A percentile compares a stretch with the other conserved stretches of the same genome.
Evolutionary conservation across 2,329 filamentous ascomycete species (phyloP).

Genomic region (Capronia epimyces): DNA sequence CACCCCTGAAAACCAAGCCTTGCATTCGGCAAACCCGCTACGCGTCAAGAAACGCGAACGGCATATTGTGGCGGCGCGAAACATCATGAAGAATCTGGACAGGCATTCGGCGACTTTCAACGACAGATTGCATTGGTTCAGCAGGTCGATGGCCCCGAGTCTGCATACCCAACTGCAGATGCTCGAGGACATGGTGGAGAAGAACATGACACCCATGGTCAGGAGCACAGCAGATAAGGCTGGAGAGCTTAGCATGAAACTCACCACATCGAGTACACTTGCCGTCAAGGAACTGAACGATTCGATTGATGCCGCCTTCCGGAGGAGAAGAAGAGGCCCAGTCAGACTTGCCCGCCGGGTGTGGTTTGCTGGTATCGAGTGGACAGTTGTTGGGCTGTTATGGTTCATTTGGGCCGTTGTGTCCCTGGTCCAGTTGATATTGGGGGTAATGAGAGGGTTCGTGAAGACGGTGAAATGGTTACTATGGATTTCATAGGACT

Average conservation of each 20-base stretch:
- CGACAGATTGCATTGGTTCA: conserved; percentile 39
- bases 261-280: conserved; percentile 70
- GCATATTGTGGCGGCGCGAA: conserved; percentile 49
- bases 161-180: conserved; percentile 42
- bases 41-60: conserved; percentile 46
- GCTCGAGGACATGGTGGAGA: conserved; percentile 44
- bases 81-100: conserved; percentile 44
- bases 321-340: conserved; percentile 63
- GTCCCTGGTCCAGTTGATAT: conserved; percentile 63
- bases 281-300: conserved; percentile 76
- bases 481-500: conserved; percentile 57
- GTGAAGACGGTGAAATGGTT: conserved; percentile 67
- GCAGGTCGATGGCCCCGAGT: conserved; percentile 40
- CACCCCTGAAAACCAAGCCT: conserved; percentile 32
- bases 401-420: conserved; percentile 94
- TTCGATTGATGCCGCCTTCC: conserved; percentile 62
- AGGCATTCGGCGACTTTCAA: conserved; percentile 42
- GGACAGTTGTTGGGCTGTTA: conserved; percentile 80
- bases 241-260: conserved; percentile 68
- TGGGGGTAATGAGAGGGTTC: conserved; percentile 57
- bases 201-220: conserved; percentile 54
- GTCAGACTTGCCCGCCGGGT: conserved; percentile 66
- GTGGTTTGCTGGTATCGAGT: conserved; percentile 80
- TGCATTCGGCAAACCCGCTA: conserved; percentile 30
- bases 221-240: conserved; percentile 69